phyloP scores from a whole-genome alignment of 1,139 yeast genomes.

The Hansenula sp. region DNA sequence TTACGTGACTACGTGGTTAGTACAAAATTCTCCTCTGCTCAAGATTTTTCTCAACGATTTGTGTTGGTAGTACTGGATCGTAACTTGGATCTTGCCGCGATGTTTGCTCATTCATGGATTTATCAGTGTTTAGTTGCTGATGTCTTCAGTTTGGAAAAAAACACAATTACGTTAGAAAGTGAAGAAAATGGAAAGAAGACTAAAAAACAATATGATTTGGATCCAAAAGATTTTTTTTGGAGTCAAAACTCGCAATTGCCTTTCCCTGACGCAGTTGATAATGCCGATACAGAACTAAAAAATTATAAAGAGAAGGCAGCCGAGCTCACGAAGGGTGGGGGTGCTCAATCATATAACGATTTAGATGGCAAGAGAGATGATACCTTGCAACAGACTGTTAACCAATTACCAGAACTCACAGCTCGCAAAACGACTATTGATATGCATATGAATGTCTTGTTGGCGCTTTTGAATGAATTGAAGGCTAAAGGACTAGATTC shows the following conservation, averaged over 20 bases:
- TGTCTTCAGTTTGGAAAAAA: conserved; percentile 76
- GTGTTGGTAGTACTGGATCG: conserved; percentile 84
- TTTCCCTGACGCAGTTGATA: conserved; percentile 97
- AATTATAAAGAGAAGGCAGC: conserved; percentile 83
- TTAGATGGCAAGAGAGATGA: conserved; percentile 65
- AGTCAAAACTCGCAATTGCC: conserved; percentile 77
- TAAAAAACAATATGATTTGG: conserved; percentile 72
- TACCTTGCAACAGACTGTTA: conserved; percentile 83
- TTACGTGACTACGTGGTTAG: conserved; percentile 82
- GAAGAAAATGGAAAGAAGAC: conserved; percentile 36
- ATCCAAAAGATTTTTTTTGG: conserved; percentile 95
- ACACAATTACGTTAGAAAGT: conserved; percentile 61
- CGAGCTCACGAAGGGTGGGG: conserved; percentile 78
- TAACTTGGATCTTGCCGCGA: conserved; percentile 83
- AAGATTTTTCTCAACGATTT: conserved; percentile 47
- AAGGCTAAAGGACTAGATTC: conserved; percentile 85
- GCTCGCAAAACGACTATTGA: conserved; percentile 86
- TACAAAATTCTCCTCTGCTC: conserved; percentile 37
- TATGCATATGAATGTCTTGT: conserved; percentile 95
- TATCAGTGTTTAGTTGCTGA: conserved; percentile 96
- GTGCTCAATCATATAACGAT: conserved; percentile 64
- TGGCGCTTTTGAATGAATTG: conserved; percentile 75
- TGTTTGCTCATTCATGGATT: conserved; percentile 97
- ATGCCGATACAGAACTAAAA: conserved; percentile 80
- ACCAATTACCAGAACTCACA: conserved; percentile 87